phyloP scores from a whole-genome alignment of 441 rosid species.

The Bruguiera hainesii region DNA sequence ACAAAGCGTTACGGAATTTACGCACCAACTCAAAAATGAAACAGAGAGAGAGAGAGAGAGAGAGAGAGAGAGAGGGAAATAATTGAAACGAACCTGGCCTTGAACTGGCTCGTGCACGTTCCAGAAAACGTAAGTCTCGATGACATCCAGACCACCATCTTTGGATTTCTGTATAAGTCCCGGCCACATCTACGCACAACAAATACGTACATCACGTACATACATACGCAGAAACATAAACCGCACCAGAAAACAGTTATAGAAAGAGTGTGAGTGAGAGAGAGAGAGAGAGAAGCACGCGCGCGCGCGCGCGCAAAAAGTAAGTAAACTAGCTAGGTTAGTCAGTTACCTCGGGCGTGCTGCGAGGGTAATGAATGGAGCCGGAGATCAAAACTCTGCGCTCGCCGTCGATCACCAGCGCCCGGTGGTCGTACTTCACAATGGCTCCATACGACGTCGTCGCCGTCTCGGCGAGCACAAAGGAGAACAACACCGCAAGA shows the following conservation, averaged over 20 bases:
- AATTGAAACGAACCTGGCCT: slow-evolving; percentile 47
- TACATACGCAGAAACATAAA: neutral
- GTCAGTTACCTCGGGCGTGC: slow-evolving; percentile 64
- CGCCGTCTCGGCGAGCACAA: slow-evolving; percentile 20
- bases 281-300: neutral
- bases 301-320: neutral
- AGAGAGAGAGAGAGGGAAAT: neutral
- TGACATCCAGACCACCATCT: slow-evolving; percentile 92
- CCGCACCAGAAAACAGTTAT: neutral
- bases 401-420: slow-evolving; percentile 72
- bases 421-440: slow-evolving; percentile 78
- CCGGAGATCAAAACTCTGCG: slow-evolving; percentile 78
- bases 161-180: slow-evolving; percentile 91
- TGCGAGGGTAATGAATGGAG: slow-evolving; percentile 94
- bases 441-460: slow-evolving; percentile 45
- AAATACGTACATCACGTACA: neutral
- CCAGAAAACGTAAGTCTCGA: slow-evolving; percentile 97
- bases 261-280: neutral
- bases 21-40: neutral
- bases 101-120: slow-evolving; percentile 76
- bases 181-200: slow-evolving; percentile 79
- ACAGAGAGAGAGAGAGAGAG: neutral
- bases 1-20: too few species aligned
- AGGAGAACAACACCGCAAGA: slow-evolving; percentile 19
- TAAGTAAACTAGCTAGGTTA: neutral